These are phyloP conservation scores for Cladobotryum mycophilum DNA, from an alignment of 2,329 filamentous ascomycete genomes.

Conservation along the genomic window DNA sequence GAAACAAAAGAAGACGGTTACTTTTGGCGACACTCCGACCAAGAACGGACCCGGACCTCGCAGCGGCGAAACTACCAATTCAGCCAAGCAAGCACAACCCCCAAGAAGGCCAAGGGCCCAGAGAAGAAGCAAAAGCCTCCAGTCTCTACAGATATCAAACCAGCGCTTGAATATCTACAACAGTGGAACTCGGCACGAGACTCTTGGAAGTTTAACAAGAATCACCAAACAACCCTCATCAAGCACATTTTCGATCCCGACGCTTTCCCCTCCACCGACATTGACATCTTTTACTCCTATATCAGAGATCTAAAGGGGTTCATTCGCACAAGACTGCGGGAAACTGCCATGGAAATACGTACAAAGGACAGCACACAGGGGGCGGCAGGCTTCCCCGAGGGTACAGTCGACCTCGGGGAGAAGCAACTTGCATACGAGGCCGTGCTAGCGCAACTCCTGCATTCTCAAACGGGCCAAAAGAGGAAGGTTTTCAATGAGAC, in stretches of 20 bases:
- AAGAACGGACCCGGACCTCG: constrained; percentile 20
- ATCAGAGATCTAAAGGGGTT: constrained; percentile 72
- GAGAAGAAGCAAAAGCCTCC: constrained; percentile 33
- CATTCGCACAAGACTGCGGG: constrained; percentile 60
- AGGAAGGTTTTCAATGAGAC: constrained; percentile 49
- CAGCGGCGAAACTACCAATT: constrained; percentile 14
- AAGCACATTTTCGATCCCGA: constrained; percentile 72
- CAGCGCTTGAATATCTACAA: constrained; percentile 69
- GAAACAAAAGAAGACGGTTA: constrained; percentile 42
- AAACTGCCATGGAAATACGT: constrained; percentile 58
- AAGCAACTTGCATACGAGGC: constrained; percentile 49
- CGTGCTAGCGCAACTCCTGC: constrained; percentile 45
- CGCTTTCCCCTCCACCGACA: constrained; percentile 63
- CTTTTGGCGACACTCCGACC: constrained; percentile 40
- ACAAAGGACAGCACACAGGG: constrained; percentile 49
- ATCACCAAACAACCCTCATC: constrained; percentile 76
- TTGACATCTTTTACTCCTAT: constrained; percentile 67
- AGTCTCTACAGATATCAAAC: constrained; percentile 43
- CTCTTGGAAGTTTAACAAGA: constrained; percentile 95
- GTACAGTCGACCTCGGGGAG: constrained; percentile 41
- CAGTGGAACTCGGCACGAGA: constrained; percentile 65
- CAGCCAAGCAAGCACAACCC: constrained; percentile 24
- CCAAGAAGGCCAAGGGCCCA: constrained; percentile 32
- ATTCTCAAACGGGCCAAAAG: constrained; percentile 31
- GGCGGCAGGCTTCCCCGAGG: constrained; percentile 41